Conservation (phyloP, 345 rosid genomes). For the Clausena lansium region DNA sequence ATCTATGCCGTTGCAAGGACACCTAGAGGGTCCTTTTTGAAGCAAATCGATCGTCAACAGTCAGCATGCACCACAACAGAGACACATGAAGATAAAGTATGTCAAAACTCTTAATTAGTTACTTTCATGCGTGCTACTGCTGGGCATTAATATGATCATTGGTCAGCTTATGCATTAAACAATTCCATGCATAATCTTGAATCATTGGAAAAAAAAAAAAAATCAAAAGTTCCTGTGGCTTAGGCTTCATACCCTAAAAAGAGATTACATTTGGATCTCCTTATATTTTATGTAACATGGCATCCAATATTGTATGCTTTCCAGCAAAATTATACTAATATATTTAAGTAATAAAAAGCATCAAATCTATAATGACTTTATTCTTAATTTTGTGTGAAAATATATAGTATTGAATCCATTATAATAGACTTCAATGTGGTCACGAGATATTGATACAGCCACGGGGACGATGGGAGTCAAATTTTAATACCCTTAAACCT, state of each 20-base stretch:
- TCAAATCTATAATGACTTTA: neutral
- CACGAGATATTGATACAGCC: slow-evolving; percentile 10
- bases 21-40: slow-evolving; percentile 3
- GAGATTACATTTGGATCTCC: neutral
- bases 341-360: neutral
- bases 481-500: slow-evolving; percentile 9
- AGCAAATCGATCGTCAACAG: slow-evolving; percentile 1
- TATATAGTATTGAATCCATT: neutral
- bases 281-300: neutral
- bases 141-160: slow-evolving; percentile 13
- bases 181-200: slow-evolving; percentile 26
- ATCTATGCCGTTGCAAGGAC: neutral
- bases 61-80: neutral
- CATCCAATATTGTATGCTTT: slow-evolving; percentile 1
- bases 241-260: neutral
- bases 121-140: too few relatives aligned
- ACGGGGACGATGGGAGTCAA: neutral
- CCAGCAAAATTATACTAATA: neutral
- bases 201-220: neutral
- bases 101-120: too few relatives aligned
- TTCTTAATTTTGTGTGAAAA: neutral
- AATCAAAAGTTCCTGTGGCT: neutral
- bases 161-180: slow-evolving; percentile 4
- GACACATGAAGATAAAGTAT: slow-evolving; percentile 7
- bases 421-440: slow-evolving; percentile 7